Evolutionary conservation across 257 asterid species (phyloP).

Genomic region (Solanum chmielewskii): DNA sequence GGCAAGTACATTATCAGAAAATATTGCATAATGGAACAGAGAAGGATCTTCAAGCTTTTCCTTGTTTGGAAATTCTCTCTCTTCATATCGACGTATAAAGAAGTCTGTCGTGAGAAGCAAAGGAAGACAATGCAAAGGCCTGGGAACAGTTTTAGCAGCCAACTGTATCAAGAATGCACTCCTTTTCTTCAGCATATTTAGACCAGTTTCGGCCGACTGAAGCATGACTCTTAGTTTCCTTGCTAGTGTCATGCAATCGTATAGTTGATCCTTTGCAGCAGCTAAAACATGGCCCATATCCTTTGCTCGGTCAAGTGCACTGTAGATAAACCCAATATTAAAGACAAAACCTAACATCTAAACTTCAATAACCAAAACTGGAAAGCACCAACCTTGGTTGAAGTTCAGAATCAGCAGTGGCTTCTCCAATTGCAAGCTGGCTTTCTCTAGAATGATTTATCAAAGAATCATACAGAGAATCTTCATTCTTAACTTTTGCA

Average conservation of each 20-base stretch:
- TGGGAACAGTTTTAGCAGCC: conserved; percentile 92
- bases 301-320: conserved; percentile 73
- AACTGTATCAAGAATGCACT: conserved; percentile 85
- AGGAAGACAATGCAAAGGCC: conserved; percentile 82
- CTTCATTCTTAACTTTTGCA: conserved; percentile 74
- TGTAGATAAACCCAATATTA: conserved; percentile 11
- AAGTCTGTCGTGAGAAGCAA: conserved; percentile 72
- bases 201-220: conserved; percentile 62
- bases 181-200: conserved; percentile 50
- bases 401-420: conserved; percentile 77
- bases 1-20: conserved; percentile 88
- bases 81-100: conserved; percentile 44
- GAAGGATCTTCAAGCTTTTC: conserved; percentile 85
- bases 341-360: conserved; percentile 7
- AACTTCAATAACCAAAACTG: not conserved
- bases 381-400: conserved; percentile 51
- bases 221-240: conserved; percentile 87
- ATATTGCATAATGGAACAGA: conserved; percentile 73
- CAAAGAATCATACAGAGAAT: conserved; percentile 51
- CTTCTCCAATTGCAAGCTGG: conserved; percentile 70
- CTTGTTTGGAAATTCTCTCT: conserved; percentile 42
- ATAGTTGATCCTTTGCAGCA: conserved; percentile 69
- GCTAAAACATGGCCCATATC: conserved; percentile 90
- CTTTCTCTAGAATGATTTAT: conserved; percentile 65
- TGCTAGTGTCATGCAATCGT: conserved; percentile 62